Base-by-base conservation (phyloP, 1,284 basidiomycete genomes). In the Microbotryum violaceum region DNA sequence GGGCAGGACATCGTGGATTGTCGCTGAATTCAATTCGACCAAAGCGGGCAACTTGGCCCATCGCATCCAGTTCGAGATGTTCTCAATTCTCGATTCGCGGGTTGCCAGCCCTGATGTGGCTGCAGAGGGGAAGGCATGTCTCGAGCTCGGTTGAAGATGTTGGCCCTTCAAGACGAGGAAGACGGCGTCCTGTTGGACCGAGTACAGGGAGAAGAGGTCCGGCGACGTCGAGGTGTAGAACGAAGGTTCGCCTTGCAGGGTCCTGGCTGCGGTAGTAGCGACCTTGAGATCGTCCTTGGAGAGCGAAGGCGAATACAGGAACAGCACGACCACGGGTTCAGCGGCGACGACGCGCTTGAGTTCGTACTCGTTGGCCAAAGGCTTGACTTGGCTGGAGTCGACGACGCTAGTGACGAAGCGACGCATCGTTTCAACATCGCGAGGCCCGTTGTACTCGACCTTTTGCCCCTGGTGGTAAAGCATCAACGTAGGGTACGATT, bases 401-500 rank as follows among this genome's bases (percentile, higher is more conserved):
- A 21, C 31, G 21, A n/a, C 12, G 10, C 23, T 47, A 69, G 48
- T 73, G 50, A 50, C 82, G 73, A 90, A 96, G 0, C 79, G 76
- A 66, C 81, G 80, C 69, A 96, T 77, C 51, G 84, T 81, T 3
- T 85, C 83, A 1, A 91, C 72, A 57, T 83, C 85, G 52, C 89
- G 77, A 1, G 81, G 81, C 31, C 85, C 84, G 1, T 75, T 81
- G 72, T 90, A 92, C 65, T 90, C 88, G 4, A 82, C 82, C 71
- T 78, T 82, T 2, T 75, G 74, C 6, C 77, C 79, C 42, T 76
- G 72, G 46, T 77, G 71, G 63, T 76, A 78, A 60, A 87, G 86
- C 50, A 83, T 77, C 44, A 94, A 77, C 56, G 85, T 89, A 1
- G 92, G 91, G 75, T 87, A 97, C 5, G 88, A 88, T 44, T 79